Base-by-base conservation (phyloP, 1,284 basidiomycete species). In the Pascua sp. region DNA sequence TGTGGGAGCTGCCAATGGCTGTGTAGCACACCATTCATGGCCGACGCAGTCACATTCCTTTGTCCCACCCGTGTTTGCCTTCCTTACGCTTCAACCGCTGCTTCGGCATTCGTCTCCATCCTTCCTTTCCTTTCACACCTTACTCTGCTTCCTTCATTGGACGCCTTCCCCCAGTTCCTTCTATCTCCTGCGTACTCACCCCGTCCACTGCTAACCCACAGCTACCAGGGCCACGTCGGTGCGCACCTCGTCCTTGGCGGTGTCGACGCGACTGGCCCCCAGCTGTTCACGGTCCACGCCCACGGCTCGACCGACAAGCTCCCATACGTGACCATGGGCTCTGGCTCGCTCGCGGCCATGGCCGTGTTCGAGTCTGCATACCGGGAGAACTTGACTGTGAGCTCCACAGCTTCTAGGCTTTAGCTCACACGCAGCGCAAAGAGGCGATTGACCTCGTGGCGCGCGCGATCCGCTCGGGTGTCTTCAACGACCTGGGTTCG, bases 241-340 rank as follows among this genome's bases (percentile, higher is more conserved):
- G 95, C 96, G 0, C 92, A 95, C 13, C 86, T 99, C 44, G 95
- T 98, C 11, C 84, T 99, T n/a, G 95, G 94, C 0, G 95, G 96
- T 41, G 91, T 96, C 37, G 96, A 99, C 77, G 74, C 84, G 5
- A 92, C 91, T 1, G 96, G 96, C 8, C 85, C 94, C 5, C 91
- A 98, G 63, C 86, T 98, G 9, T 98, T 97, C 80, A 98, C 95
- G 11, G 88, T 99, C 62, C 87, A 89, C 61, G 94, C 96, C 1
- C 95, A 99, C 78, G 96, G 96, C 9, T 95, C 91, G 15, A 98
- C 96, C 0, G 96, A 98, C 80, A 98, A 98, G 78, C 82, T 99
- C 39, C 96, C 96, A 0, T 99, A 97, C 70, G 95, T 98, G 38
- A 98, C 96, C 0, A 98, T 98, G 95, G 96, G 96, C 39, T 93